Conservation (phyloP, 768 basidiomycete species). For the Imleria badia region DNA sequence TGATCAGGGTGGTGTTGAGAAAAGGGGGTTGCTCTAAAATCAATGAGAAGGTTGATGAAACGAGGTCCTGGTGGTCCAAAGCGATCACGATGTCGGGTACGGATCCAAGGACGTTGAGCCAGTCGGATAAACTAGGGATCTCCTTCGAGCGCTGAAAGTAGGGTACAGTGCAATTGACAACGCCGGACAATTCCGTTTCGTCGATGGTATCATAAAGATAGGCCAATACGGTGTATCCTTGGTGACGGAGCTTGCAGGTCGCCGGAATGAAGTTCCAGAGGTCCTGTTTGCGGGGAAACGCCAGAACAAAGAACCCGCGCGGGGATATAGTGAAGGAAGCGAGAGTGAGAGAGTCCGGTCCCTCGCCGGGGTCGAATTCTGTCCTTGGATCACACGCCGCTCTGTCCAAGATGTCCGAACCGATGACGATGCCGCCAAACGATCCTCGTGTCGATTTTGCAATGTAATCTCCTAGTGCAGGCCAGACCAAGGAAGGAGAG, state of each 20-base stretch:
- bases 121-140: slow-evolving; percentile 20
- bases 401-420: slow-evolving; percentile 4
- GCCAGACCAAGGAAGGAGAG: slow-evolving; percentile 25
- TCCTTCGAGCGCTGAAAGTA: slow-evolving; percentile 18
- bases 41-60: slow-evolving; percentile 23
- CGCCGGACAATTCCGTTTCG: neutral
- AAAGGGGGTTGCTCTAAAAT: slow-evolving; percentile 22
- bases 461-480: slow-evolving; percentile 22
- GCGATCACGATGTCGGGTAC: slow-evolving; percentile 36
- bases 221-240: slow-evolving; percentile 31
- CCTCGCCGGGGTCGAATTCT: neutral
- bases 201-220: slow-evolving; percentile 30
- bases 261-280: slow-evolving; percentile 34
- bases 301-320: slow-evolving; percentile 33
- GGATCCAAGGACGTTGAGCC: slow-evolving; percentile 31
- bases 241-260: slow-evolving; percentile 35
- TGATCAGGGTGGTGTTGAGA: slow-evolving; percentile 37
- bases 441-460: slow-evolving; percentile 30
- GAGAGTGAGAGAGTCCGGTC: neutral
- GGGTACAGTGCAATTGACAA: slow-evolving; percentile 15
- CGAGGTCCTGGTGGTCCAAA: slow-evolving; percentile 30
- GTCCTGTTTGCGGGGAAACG: slow-evolving; percentile 37
- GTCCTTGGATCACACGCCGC: neutral
- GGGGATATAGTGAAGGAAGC: slow-evolving; percentile 1
- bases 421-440: slow-evolving; percentile 41